Evolutionary conservation across 2,329 filamentous ascomycete species (phyloP), one percentile per base, ranked within the genome.

Genomic region (Aspergillus uvarum): DNA sequence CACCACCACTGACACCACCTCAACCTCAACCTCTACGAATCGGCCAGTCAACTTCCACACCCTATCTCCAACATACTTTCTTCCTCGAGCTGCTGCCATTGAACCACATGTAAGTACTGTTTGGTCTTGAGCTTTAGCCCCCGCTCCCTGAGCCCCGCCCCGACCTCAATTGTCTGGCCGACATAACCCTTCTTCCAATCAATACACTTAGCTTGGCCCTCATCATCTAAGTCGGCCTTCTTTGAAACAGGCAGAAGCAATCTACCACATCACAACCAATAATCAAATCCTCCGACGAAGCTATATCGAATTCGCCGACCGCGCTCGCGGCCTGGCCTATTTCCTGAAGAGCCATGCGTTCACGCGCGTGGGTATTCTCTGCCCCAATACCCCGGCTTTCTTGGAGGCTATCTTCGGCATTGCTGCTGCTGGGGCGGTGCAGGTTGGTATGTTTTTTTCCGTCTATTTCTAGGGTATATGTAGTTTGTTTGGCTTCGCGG

Each of bases 351-450:
- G 90, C 74, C 86, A 90, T 71, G 83, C 85, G 4, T 87, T 86
- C 70, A 89, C 86, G 69, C 84, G 90, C 61, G 89, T 98, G 5
- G 95, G 95, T 6, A 88, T 99, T 51, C 81, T 99, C 11, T 88
- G 87, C 8, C 91, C 95, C 3, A 99, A 99, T 74, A 99, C 95
- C 1, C 95, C 95, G 0, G 93, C 93, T 0, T 98, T 98, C 69
- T 81, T 99, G 29, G 94, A 98, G 77, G 85, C 87, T 6, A 91
- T 96, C 63, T 99, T 91, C 71, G 95, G 90, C 1, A 89, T 97
- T 67, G 88, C 88, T 0, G 93, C 90, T 1, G 90, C 90, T 0
- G 92, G 92, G 1, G 90, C 83, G 7, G 85, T 96, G 24, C 87
- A 92, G 62, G 89, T 96, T 56, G 83, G 82, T 81, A 72, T 61